phyloP scores from a whole-genome alignment of 768 basidiomycete genomes.

The Leccinum barrowsii region DNA sequence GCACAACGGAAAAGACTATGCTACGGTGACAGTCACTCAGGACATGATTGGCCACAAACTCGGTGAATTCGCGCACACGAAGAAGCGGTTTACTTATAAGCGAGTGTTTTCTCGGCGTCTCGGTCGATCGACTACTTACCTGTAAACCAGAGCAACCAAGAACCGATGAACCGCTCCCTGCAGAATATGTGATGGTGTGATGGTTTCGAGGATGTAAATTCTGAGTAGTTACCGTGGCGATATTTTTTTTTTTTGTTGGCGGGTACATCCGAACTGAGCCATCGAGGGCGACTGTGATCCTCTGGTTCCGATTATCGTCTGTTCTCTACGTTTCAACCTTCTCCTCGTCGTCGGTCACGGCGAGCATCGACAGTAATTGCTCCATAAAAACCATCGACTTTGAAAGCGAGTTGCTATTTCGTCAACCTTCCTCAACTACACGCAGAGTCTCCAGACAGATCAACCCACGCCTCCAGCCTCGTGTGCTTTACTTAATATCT shows the following conservation, averaged over 20 bases:
- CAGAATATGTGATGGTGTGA: background rate
- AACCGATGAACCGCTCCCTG: background rate
- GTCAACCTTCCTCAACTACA: background rate
- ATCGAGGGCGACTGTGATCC: background rate
- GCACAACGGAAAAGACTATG: conserved; percentile 90
- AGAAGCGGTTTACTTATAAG: conserved; percentile 85
- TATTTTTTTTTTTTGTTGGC: conserved; percentile 16
- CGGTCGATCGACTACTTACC: background rate
- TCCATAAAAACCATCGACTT: background rate
- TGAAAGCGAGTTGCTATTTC: background rate
- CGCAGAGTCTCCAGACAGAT: background rate
- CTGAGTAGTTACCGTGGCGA: conserved; percentile 29
- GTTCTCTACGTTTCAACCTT: background rate
- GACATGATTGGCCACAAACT: conserved; percentile 99
- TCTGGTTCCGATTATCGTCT: background rate
- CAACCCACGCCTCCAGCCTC: conserved; percentile 6
- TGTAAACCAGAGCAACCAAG: background rate
- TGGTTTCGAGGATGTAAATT: background rate
- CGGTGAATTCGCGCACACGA: conserved; percentile 90
- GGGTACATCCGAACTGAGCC: conserved; percentile 30
- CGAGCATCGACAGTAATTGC: background rate
- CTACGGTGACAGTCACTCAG: conserved; percentile 83
- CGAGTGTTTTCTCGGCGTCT: conserved; percentile 39
- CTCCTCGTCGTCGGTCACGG: conserved; percentile 5
- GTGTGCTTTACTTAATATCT: conserved; percentile 10